A percentile compares a stretch with the other conserved stretches of the same genome.
Evolutionary conservation across 225 moss, liverwort and hornwort genomes (phyloP).

Genomic region (Bryoerythrophyllum caledonicum): DNA sequence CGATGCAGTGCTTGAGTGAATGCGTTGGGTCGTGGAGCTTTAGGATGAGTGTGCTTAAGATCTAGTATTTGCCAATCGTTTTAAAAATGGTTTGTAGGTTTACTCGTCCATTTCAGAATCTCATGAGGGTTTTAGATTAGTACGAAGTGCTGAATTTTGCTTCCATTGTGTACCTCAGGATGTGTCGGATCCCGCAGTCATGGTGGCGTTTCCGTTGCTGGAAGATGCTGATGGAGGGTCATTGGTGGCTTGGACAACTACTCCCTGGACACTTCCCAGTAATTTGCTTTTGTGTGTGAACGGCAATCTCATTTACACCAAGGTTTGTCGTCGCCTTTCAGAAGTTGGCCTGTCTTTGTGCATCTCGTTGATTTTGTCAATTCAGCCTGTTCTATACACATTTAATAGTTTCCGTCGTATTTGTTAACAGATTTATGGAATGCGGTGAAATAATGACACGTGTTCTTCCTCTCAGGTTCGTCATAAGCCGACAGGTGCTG

Average conservation of each 20-base stretch:
- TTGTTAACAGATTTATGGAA: background rate
- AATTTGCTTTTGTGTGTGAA: slow-evolving; percentile 89
- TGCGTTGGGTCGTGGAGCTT: background rate
- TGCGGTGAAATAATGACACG: background rate
- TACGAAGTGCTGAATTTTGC: background rate
- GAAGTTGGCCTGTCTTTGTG: background rate
- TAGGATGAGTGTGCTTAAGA: background rate
- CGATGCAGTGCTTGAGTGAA: background rate
- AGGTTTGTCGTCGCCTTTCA: slow-evolving; percentile 45
- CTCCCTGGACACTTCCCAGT: slow-evolving; percentile 95
- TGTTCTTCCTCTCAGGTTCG: slow-evolving; percentile 51
- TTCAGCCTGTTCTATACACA: no score
- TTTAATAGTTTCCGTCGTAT: background rate
- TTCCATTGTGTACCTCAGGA: slow-evolving; percentile 51
- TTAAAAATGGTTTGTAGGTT: background rate
- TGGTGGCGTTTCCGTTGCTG: slow-evolving; percentile 83
- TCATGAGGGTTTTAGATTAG: background rate
- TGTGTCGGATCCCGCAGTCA: slow-evolving; percentile 93
- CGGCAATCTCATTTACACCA: slow-evolving; percentile 74
- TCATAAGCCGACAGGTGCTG: slow-evolving; percentile 69
- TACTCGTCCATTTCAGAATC: background rate
- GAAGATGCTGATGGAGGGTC: slow-evolving; percentile 79
- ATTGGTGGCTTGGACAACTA: slow-evolving; percentile 97
- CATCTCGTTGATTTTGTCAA: no score
- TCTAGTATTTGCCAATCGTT: background rate